Evolutionary conservation across 2,329 filamentous ascomycete species (phyloP), one percentile per base, ranked within the genome.

Genomic region (Trichoderma polysporum): DNA sequence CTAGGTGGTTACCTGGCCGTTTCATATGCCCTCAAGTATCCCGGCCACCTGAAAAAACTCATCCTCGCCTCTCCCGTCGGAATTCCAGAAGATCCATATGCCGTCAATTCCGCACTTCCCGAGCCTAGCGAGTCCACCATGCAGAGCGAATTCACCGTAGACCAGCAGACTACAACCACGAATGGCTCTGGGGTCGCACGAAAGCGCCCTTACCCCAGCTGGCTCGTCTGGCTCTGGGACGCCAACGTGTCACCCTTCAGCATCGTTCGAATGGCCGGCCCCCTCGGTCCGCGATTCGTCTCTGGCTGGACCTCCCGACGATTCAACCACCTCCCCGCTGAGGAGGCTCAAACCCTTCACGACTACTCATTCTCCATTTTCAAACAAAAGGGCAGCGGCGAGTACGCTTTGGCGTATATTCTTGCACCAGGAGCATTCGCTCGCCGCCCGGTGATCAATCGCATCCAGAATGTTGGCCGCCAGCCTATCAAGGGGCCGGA

Each of bases 221-320:
- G 94, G 94, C 83, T 98, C 22, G 89, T 90, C 66, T 97, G 94
- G 80, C 87, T 99, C 4, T 99, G 95, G 95, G 95, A 99, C 71
- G 91, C 93, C 72, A 99, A 99, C 76, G 88, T 98, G 70, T 97
- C 94, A 0, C 95, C 95, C 7, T 99, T 99, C 78, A 94, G 90
- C 71, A 83, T 99, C 57, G 88, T 99, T 15, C 91, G 95, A 68
- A 90, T 93, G 83, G 86, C 92, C 1, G 95, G 95, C 0, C 95
- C 95, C 0, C 82, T 99, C 0, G 95, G 95, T 0, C 95, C 95
- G 3, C 89, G 94, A 27, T 88, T 99, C 39, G 93, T 97, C 1
- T 97, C 93, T 0, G 94, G 93, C 67, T 99, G 95, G 95, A 97
- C 93, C 9, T 93, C 90, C 17, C 89, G 95, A 22, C 89, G 95